These are phyloP conservation scores for Leishmania braziliensis DNA, from an alignment of 208 protist genomes.

Conservation along the genomic window DNA sequence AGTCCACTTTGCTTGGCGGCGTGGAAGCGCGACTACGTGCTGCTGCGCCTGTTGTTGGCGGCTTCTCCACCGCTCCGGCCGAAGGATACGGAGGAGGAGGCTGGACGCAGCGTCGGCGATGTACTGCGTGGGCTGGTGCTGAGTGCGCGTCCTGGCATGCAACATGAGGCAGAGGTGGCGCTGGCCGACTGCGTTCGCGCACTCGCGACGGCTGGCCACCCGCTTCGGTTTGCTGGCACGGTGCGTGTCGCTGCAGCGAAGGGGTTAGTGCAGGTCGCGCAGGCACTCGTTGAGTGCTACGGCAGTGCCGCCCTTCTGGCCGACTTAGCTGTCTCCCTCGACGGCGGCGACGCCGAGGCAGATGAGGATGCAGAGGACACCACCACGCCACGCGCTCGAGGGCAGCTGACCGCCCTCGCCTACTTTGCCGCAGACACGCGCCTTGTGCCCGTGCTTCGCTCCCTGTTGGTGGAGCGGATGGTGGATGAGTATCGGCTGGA, in stretches of 20 bases:
- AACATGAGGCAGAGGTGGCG: constrained; percentile 31
- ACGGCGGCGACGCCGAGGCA: not conserved
- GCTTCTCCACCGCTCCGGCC: constrained; percentile 32
- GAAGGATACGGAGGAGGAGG: constrained; percentile 28
- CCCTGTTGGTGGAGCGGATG: constrained; percentile 40
- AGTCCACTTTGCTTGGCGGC: constrained; percentile 68
- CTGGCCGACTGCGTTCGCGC: constrained; percentile 42
- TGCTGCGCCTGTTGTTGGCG: constrained; percentile 50
- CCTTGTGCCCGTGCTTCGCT: constrained; percentile 50
- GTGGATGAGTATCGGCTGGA: constrained; percentile 30
- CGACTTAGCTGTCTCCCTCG: constrained; percentile 37
- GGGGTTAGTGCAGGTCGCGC: constrained; percentile 40
- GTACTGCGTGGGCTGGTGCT: constrained; percentile 53
- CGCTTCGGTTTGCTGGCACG: constrained; percentile 46
- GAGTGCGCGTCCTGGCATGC: constrained; percentile 22
- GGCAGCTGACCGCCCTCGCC: constrained; percentile 53
- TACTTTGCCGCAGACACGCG: constrained; percentile 41
- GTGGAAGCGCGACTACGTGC: constrained; percentile 45
- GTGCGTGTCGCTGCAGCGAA: constrained; percentile 49
- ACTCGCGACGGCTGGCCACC: constrained; percentile 60
- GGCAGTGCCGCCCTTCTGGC: constrained; percentile 45
- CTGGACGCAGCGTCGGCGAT: constrained; percentile 37
- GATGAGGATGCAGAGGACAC: constrained; percentile 1
- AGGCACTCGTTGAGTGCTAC: constrained; percentile 65
- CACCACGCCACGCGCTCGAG: constrained; percentile 6